Base-by-base conservation (phyloP, 2,329 filamentous ascomycete genomes). In the Neonectria magnoliae region DNA sequence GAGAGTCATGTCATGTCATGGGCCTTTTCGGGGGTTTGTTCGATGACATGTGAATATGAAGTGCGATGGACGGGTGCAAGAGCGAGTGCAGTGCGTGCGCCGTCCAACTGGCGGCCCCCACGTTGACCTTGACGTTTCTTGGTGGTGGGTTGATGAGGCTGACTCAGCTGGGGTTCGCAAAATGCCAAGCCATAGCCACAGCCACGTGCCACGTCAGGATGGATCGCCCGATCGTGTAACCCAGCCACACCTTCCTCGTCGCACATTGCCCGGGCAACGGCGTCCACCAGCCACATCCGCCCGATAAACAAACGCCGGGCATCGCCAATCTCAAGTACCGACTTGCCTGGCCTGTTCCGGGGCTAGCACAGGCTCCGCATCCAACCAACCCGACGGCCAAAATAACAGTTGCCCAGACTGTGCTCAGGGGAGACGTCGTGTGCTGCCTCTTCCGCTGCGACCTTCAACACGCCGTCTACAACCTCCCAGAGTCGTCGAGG, bases 381-480 rank as follows among this genome's bases (percentile, higher is more conserved):
- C 60, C 54, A 64, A 47, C 47, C 62, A 71, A 70, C 62, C 63
- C 68, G 63, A 41, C 25, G 54, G 56, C 69, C 64, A 70, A 64
- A 73, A 71, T 73, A 73, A 67, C 63, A 73, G 70, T 70, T 69
- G 61, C 70, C 64, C 53, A 57, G 54, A 53, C 45, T 41, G 48
- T 57, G 54, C 25, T 65, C 57, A 59, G 57, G 57, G 59, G 44
- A 56, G 45, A 51, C 55, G 52, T 51, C 38, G 47, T 38, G 38
- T 53, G 47, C 36, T 53, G 47, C 36, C 59, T 57, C 59, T 57
- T 59, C 29, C 22, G 18, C 16, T 47, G 48, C 61, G 56, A 62
- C 56, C 55, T 71, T 69, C 68, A 71, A 63, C 55, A 73, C 71
- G 67, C 70, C 74, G 66, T 71, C 73, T 51, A 68, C 75, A 64